Conservation (phyloP, 2,329 filamentous ascomycete genomes). For the Ophiostoma triangulosporum region DNA sequence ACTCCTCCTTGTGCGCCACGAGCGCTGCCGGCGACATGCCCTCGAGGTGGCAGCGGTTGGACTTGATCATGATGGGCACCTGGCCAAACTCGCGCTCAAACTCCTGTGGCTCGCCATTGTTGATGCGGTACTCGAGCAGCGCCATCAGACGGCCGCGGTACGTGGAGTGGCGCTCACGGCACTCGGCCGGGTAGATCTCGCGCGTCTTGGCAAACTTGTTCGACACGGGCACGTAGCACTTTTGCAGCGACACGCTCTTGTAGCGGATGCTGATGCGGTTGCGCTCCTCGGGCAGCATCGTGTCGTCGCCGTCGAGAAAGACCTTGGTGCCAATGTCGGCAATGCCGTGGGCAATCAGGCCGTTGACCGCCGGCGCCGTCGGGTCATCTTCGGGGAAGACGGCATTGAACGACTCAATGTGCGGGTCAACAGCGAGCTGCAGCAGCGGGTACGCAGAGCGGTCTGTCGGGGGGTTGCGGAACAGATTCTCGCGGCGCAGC, state of each 20-base stretch:
- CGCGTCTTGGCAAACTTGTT: conserved; percentile 79
- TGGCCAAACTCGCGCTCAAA: conserved; percentile 75
- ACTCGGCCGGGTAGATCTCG: conserved; percentile 83
- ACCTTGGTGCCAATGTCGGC: conserved; percentile 82
- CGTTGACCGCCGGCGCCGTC: conserved; percentile 14
- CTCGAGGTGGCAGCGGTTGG: conserved; percentile 82
- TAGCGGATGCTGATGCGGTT: conserved; percentile 70
- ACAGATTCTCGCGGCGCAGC: conserved; percentile 73
- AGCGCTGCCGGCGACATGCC: conserved; percentile 70
- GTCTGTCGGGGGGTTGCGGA: conserved; percentile 76
- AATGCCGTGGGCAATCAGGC: conserved; percentile 56
- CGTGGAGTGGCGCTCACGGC: conserved; percentile 81
- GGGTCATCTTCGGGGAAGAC: conserved; percentile 57
- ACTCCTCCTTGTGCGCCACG: conserved; percentile 81
- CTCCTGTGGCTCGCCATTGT: conserved; percentile 73
- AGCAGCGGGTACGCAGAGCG: conserved; percentile 78
- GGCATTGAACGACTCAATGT: conserved; percentile 91
- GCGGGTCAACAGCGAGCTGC: conserved; percentile 73
- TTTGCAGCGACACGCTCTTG: conserved; percentile 71
- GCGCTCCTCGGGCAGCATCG: conserved; percentile 41
- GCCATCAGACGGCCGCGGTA: conserved; percentile 80
- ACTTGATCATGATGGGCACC: conserved; percentile 89
- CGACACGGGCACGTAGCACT: conserved; percentile 60
- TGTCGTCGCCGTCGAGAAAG: conserved; percentile 70
- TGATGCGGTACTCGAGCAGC: conserved; percentile 73